A percentile compares a stretch with the other conserved stretches of the same genome.
Conservation (phyloP, 805 yeast species). For the Pichia occidentalis region DNA sequence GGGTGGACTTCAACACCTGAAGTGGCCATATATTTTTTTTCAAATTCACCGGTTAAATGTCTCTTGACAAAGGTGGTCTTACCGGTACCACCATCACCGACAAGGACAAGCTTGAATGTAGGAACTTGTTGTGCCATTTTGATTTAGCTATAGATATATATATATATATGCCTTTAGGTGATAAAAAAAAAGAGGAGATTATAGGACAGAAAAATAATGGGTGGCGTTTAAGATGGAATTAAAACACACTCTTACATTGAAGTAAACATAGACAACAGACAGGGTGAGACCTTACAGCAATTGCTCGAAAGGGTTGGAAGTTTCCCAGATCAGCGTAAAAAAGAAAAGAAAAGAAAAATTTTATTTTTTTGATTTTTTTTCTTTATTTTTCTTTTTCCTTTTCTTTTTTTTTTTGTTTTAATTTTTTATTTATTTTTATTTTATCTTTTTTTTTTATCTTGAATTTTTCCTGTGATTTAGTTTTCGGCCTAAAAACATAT, state of each 20-base stretch:
- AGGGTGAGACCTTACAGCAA: not conserved
- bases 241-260: slow-evolving; percentile 1
- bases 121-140: slow-evolving; percentile 61
- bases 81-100: slow-evolving; percentile 99
- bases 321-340: too few relatives aligned
- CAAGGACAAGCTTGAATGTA: slow-evolving; percentile 95
- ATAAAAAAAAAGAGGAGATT: not conserved
- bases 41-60: slow-evolving; percentile 99
- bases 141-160: too few relatives aligned
- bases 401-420: too few relatives aligned
- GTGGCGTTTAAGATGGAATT: not conserved
- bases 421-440: too few relatives aligned
- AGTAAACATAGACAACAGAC: not conserved
- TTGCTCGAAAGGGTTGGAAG: too few relatives aligned
- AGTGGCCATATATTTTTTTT: slow-evolving; percentile 97
- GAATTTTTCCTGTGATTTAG: too few relatives aligned
- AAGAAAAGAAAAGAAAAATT: too few relatives aligned
- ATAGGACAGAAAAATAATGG: not conserved
- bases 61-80: slow-evolving; percentile 99
- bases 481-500: too few relatives aligned
- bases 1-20: slow-evolving; percentile 99
- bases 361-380: too few relatives aligned
- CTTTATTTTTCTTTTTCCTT: too few relatives aligned
- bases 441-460: too few relatives aligned
- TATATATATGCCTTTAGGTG: not conserved